Evolutionary conservation across 73 alveolate species (phyloP).

Genomic region (Paramecium caudatum): DNA sequence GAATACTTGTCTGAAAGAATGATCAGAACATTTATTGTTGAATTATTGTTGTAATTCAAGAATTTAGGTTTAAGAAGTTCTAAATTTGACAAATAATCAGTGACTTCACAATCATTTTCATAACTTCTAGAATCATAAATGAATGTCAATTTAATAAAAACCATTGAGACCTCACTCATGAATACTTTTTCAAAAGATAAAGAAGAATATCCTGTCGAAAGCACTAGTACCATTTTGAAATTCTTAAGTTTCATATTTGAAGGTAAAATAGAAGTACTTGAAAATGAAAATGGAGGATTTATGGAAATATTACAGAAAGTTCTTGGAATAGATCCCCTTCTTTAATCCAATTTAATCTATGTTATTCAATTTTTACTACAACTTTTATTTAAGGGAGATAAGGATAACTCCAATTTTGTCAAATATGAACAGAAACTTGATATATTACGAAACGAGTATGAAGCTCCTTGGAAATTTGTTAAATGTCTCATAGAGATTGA

Average conservation of each 20-base stretch:
- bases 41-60: neutral
- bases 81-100: neutral
- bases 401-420: neutral
- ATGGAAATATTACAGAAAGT: neutral
- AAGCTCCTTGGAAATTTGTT: neutral
- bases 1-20: slow-evolving; percentile 13
- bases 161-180: neutral
- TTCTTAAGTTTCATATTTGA: slow-evolving; percentile 11
- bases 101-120: neutral
- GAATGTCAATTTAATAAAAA: neutral
- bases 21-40: neutral
- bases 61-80: slow-evolving; percentile 52
- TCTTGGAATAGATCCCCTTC: neutral
- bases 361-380: neutral
- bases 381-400: slow-evolving; percentile 22
- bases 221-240: neutral
- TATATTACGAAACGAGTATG: neutral
- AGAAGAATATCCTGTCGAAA: neutral
- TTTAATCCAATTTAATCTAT: neutral
- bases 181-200: slow-evolving; percentile 28
- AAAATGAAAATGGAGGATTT: neutral
- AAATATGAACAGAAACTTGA: neutral
- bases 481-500: neutral
- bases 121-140: neutral
- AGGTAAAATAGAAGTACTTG: slow-evolving; percentile 39